Evolutionary conservation across 495 filamentous ascomycete genomes (phyloP), one percentile per base, ranked within the genome.

Genomic region (Penicillium parvum): DNA sequence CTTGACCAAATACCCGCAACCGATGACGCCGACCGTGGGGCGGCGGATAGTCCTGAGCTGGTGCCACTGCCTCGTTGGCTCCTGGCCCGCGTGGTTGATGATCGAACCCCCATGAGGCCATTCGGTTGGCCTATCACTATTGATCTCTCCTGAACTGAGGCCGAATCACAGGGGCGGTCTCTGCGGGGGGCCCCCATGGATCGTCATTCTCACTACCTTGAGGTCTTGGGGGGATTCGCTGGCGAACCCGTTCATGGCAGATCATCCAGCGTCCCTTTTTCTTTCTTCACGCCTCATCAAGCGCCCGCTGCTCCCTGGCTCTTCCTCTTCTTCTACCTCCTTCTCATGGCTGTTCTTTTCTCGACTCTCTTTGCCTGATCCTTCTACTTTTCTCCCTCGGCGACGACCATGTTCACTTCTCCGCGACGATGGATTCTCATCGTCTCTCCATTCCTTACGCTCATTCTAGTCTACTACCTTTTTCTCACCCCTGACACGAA

Each of bases 391-490:
- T 26, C 28, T 28, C 28, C 32, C 14, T 35, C 0, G 12, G 9
- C 23, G 25, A 23, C 30, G 30, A 58, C 25, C 40, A 60, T 60
- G 57, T 57, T 54, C 15, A 50, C 25, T 45, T 57, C 53, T 40
- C 49, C 55, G n/a, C 55, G 58, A 53, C 52, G 51, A 59, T 58
- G 57, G 57, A 37, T 59, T 12, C 36, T 59, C 50, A 35, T 59
- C 43, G 44, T 38, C 46, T 48, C 57, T 38, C 54, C 58, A 17
- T 15, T 61, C 43, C 19, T 61, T 52, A 49, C 52, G 32, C 35
- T 61, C 25, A 7, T 32, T 12, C 22, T 59, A 5, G 36, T 59
- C 12, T 55, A 48, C 33, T 52, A 50, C 34, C 28, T 59, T 18
- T 43, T 49, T 12, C 42, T 36, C 30, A 28, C 47, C 5, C 52